Evolutionary conservation across 768 basidiomycete genomes (phyloP).

Genomic region (Xerocomellus intermedius): DNA sequence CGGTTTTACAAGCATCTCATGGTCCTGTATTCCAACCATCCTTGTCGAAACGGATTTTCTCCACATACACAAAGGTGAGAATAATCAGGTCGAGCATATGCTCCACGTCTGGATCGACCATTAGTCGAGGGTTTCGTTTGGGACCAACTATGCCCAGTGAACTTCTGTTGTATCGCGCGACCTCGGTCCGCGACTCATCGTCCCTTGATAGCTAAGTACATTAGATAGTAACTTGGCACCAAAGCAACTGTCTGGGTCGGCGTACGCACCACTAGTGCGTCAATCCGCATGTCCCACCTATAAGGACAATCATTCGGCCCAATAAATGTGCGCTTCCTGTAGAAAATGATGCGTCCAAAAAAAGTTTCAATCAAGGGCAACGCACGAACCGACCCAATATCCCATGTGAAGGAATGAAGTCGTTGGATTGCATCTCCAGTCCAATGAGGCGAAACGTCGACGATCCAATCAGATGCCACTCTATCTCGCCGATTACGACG

Average conservation of each 20-base stretch:
- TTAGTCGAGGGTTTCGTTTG: conserved; percentile 18
- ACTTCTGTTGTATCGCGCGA: conserved; percentile 22
- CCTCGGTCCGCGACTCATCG: conserved; percentile 8
- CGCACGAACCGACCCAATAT: conserved; percentile 21
- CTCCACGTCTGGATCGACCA: conserved; percentile 17
- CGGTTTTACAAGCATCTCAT: conserved; percentile 6
- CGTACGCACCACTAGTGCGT: conserved; percentile 15
- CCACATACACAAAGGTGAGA: conserved; percentile 33
- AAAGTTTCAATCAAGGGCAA: not conserved
- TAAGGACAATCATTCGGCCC: conserved; percentile 36
- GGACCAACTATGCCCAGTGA: conserved; percentile 21
- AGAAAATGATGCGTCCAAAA: not conserved
- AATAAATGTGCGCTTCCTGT: conserved; percentile 31
- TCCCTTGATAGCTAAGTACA: conserved; percentile 20
- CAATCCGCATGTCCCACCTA: conserved; percentile 30
- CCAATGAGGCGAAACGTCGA: conserved; percentile 32
- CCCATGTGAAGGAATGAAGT: conserved; percentile 26
- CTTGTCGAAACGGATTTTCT: conserved; percentile 30
- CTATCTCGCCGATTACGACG: conserved; percentile 33
- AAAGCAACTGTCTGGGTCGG: not conserved
- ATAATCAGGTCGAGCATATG: conserved; percentile 29
- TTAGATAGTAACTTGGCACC: not conserved
- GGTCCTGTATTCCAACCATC: conserved; percentile 5
- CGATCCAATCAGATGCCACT: conserved; percentile 32
- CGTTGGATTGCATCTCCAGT: conserved; percentile 22